Base-by-base conservation (phyloP, 257 asterid species). In the Lycium barbarum region DNA sequence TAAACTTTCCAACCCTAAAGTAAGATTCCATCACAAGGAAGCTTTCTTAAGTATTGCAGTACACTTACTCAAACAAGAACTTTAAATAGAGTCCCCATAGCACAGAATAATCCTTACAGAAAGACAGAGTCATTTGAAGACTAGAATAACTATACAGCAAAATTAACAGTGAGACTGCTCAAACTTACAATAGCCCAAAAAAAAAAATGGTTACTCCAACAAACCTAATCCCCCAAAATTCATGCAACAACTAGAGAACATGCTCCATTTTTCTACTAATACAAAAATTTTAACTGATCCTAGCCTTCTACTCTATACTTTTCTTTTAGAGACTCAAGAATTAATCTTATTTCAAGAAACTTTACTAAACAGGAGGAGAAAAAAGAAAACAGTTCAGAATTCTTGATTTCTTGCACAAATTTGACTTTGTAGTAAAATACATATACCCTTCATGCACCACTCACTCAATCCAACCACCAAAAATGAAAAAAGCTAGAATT, bases 1-100 rank as follows among this genome's bases (percentile, higher is more conserved):
- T 9, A 26, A 70, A 51, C 26, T 33, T 53, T 26, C 65, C 62
- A 76, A 18, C 26, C 26, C 22, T 74, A 22, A 38, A 22, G 81
- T 74, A 49, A 74, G 62, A 22, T 2, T 74, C 81, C 7, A 20
- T 74, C 62, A 49, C 17, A 74, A 22, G 81, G 81, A 74, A 74
- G 40, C 22, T 3, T 22, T 22, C 49, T 74, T 22, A 74, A 49
- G 43, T 22, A 26, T 4, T 26, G 17, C 71, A 65, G 9, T 26
- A 5, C 38, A 26, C 71, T 65, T 65, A 9, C 68, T 63, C 7
- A 15, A 66, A 33, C 73, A 66, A 66, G 10, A 33, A 33, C 43
- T 35, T 4, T 35, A 59, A 59, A 17, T 59, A 59, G 10, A 18
- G 33, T 59, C 33, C 33, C 66, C 73, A 2, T 35, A 4, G 71